phyloP scores from a whole-genome alignment of 176 grass and related monocot genomes.

The Stipa capillata region DNA sequence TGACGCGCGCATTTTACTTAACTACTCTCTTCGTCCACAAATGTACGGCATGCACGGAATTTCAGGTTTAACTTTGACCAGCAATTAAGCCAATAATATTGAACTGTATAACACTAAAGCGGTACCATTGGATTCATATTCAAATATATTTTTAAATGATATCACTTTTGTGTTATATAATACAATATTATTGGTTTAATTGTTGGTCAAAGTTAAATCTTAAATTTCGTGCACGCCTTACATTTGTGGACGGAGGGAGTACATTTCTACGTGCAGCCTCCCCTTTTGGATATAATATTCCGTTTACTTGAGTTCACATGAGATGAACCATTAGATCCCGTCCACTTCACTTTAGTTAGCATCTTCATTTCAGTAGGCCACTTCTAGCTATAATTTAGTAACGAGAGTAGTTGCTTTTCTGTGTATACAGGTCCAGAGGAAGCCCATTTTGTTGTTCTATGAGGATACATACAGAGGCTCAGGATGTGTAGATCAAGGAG shows the following conservation, averaged over 20 bases:
- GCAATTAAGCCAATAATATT: too few relatives aligned
- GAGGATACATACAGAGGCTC: constrained; percentile 33
- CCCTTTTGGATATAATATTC: constrained; percentile 23
- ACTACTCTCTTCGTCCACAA: too few relatives aligned
- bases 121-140: too few relatives aligned
- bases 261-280: constrained; percentile 11
- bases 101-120: too few relatives aligned
- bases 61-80: too few relatives aligned
- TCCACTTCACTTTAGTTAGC: constrained; percentile 33
- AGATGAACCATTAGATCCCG: constrained; percentile 8
- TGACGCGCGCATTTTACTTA: constrained; percentile 2
- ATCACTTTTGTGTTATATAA: too few relatives aligned
- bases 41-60: too few relatives aligned
- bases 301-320: constrained; percentile 31
- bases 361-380: constrained; percentile 17
- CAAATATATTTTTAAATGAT: too few relatives aligned
- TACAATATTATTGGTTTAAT: too few relatives aligned
- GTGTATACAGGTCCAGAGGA: constrained; percentile 49
- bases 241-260: too few relatives aligned
- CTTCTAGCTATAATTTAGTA: constrained; percentile 17
- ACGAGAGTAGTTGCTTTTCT: background rate
- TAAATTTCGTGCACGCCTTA: too few relatives aligned
- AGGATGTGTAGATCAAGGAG: background rate
- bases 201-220: too few relatives aligned
- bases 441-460: constrained; percentile 30